These are phyloP conservation scores for Verticillium klebahnii DNA, from an alignment of 2,329 filamentous ascomycete genomes.

Conservation along the genomic window DNA sequence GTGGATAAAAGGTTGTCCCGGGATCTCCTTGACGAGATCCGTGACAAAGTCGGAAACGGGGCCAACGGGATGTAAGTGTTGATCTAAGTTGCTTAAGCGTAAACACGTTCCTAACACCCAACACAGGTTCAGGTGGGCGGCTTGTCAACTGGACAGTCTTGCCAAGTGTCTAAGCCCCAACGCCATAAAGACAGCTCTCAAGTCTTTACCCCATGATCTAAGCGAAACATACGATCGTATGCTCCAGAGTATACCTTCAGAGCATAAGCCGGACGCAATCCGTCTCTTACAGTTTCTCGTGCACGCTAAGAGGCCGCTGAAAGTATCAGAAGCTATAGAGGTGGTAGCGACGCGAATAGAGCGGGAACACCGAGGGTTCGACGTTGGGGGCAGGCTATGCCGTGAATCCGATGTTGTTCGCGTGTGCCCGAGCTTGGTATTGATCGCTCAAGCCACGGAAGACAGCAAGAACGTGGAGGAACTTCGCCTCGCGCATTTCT, in stretches of 20 bases:
- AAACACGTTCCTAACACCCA: neutral
- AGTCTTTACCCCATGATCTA: neutral
- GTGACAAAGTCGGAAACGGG: neutral
- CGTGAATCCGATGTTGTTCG: conserved; percentile 1
- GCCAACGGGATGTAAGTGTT: neutral
- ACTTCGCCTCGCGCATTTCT: conserved; percentile 19
- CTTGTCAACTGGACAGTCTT: neutral
- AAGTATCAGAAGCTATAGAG: conserved; percentile 15
- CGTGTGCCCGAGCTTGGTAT: conserved; percentile 15
- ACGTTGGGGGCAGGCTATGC: conserved; percentile 9
- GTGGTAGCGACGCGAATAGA: conserved; percentile 17
- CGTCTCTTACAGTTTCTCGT: conserved; percentile 19
- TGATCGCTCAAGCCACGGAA: conserved; percentile 2
- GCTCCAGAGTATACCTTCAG: conserved; percentile 9
- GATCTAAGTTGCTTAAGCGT: neutral
- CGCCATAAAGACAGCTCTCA: neutral
- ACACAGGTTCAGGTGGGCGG: neutral
- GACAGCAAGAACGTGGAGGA: neutral
- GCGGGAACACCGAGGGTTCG: conserved; percentile 6
- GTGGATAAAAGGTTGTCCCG: neutral
- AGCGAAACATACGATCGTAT: conserved; percentile 4
- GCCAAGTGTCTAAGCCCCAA: neutral
- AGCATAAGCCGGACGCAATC: conserved; percentile 7
- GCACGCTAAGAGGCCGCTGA: conserved; percentile 12
- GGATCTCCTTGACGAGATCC: neutral